These are phyloP conservation scores for Dendrobium huoshanense DNA, from an alignment of 106 monocot species.

Conservation along the genomic window DNA sequence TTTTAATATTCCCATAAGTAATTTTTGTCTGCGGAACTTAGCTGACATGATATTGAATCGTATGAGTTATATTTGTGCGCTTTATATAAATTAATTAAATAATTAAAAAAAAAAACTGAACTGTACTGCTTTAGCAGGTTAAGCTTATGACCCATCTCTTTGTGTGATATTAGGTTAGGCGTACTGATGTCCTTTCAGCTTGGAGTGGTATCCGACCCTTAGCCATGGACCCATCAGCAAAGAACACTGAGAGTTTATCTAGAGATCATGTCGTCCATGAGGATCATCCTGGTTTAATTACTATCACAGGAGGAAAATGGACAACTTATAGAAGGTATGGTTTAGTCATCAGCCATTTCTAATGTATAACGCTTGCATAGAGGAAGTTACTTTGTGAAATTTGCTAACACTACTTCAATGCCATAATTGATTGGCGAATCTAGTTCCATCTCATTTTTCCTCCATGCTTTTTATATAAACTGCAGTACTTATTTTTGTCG, in stretches of 20 bases:
- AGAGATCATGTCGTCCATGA: constrained; percentile 92
- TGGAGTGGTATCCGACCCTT: constrained; percentile 99
- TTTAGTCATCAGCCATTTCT: not conserved
- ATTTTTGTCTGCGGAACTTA: not conserved
- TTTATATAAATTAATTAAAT: not conserved
- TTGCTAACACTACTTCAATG: not conserved
- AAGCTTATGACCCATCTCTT: not conserved
- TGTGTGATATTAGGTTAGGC: constrained; percentile 55
- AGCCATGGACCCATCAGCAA: constrained; percentile 85
- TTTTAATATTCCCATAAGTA: not conserved
- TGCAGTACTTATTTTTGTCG: not conserved
- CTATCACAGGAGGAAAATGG: constrained; percentile 99
- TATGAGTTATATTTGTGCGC: not conserved
- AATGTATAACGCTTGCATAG: not conserved
- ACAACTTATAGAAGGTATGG: constrained; percentile 83
- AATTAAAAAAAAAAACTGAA: not conserved
- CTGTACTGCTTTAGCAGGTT: not conserved
- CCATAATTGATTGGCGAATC: not conserved
- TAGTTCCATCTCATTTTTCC: not conserved
- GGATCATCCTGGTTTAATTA: constrained; percentile 91
- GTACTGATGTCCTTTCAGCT: constrained; percentile 96
- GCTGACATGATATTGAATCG: not conserved
- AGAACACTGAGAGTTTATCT: constrained; percentile 95
- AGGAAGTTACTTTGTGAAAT: not conserved
- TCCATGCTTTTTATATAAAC: not conserved